phyloP scores from a whole-genome alignment of 2,329 filamentous ascomycete species.

The Pseudocercospora macadamiae region DNA sequence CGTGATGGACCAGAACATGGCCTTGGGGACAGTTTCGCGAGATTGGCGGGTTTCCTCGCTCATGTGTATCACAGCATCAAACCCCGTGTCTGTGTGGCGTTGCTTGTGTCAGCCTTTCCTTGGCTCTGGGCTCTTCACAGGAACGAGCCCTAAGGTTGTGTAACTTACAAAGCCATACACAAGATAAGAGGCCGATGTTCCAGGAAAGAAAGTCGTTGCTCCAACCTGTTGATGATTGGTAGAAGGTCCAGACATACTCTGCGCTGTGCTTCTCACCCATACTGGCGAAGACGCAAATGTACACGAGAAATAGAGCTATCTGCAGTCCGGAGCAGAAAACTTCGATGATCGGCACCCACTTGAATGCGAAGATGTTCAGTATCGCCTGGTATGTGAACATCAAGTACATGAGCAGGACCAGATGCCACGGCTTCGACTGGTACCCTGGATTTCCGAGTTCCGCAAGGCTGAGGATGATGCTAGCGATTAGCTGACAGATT shows the following conservation, averaged over 20 bases:
- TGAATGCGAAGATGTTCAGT: constrained; percentile 51
- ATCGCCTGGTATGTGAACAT: constrained; percentile 41
- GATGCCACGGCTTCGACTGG: constrained; percentile 47
- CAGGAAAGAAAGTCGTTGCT: constrained; percentile 1
- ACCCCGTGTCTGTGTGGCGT: constrained; percentile 6
- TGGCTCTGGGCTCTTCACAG: neutral
- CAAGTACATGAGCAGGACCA: constrained; percentile 52
- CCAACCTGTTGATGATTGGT: constrained; percentile 6
- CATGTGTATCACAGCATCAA: constrained; percentile 11
- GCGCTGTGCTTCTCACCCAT: constrained; percentile 9
- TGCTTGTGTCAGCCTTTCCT: neutral
- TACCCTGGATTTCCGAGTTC: neutral
- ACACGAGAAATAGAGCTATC: constrained; percentile 55
- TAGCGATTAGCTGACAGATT: neutral
- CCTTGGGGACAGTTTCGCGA: constrained; percentile 25
- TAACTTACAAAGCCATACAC: constrained; percentile 9
- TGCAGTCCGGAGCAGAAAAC: constrained; percentile 54
- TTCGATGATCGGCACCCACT: constrained; percentile 52
- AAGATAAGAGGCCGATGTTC: constrained; percentile 9
- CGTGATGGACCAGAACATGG: constrained; percentile 28
- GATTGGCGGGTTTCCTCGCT: constrained; percentile 33
- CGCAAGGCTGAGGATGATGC: constrained; percentile 2
- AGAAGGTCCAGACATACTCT: constrained; percentile 7
- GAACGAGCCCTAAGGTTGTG: neutral
- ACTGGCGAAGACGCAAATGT: constrained; percentile 50